phyloP scores from a whole-genome alignment of 75 land plant genomes.

The Picea sitchensis region DNA sequence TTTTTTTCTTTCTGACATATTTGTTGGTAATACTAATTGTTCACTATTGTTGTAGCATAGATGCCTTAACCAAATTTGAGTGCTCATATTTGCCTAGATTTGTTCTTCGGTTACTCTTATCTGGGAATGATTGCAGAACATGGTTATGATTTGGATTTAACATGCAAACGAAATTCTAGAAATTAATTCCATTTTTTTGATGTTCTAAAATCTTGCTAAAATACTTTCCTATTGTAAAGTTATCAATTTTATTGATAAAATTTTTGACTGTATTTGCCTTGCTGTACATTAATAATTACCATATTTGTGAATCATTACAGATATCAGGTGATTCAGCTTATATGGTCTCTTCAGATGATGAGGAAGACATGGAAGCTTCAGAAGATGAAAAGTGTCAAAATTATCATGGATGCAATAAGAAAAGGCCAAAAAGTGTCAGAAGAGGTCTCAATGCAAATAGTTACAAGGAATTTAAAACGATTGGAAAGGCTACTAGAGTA shows the following conservation, averaged over 20 bases:
- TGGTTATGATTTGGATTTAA: neutral
- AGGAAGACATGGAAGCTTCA: neutral
- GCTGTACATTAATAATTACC: too few relatives aligned
- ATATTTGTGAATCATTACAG: neutral
- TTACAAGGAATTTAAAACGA: too few relatives aligned
- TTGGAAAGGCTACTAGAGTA: too few relatives aligned
- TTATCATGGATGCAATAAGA: neutral
- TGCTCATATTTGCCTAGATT: neutral
- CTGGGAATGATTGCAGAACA: neutral
- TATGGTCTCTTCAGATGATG: slow-evolving; percentile 14
- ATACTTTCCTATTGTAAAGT: neutral
- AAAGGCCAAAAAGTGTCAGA: too few relatives aligned
- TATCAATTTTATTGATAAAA: neutral
- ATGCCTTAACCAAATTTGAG: neutral
- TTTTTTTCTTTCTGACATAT: neutral
- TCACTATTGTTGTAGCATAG: neutral
- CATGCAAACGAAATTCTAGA: too few relatives aligned
- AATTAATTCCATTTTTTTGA: neutral
- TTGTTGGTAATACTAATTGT: neutral
- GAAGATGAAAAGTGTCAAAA: neutral
- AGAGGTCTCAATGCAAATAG: too few relatives aligned
- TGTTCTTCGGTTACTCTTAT: too few relatives aligned
- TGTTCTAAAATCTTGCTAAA: neutral
- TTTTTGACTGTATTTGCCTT: too few relatives aligned
- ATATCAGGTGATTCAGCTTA: slow-evolving; percentile 4